Evolutionary conservation across 495 filamentous ascomycete species (phyloP).

Genomic region (Penicillium riverlandense): DNA sequence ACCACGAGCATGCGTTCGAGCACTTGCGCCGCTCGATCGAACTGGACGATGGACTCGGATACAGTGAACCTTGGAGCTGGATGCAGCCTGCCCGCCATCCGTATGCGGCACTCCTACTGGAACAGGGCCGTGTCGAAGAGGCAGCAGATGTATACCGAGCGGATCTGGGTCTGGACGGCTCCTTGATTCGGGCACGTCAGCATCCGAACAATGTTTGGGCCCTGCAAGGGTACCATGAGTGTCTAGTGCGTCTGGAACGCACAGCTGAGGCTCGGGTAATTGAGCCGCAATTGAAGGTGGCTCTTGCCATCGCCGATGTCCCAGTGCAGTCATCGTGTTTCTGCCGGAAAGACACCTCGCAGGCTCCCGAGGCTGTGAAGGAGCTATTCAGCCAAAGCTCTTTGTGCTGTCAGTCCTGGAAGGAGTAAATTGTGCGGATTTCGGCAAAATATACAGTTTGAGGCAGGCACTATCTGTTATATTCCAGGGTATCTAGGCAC

Average conservation of each 20-base stretch:
- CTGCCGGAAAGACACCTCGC: slow-evolving; percentile 38
- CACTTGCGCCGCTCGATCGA: slow-evolving; percentile 44
- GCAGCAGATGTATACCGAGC: slow-evolving; percentile 49
- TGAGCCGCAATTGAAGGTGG: slow-evolving; percentile 41
- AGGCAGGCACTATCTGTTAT: no score
- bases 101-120: slow-evolving; percentile 54
- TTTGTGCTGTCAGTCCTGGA: no score
- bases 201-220: slow-evolving; percentile 66
- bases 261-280: slow-evolving; percentile 43
- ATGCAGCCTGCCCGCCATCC: slow-evolving; percentile 64
- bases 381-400: no score
- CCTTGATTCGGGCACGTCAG: slow-evolving; percentile 48
- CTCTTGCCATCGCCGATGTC: slow-evolving; percentile 50
- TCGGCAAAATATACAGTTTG: no score
- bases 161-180: slow-evolving; percentile 52
- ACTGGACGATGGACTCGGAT: slow-evolving; percentile 49
- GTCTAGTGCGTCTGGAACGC: slow-evolving; percentile 45
- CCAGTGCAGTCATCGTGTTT: slow-evolving; percentile 52
- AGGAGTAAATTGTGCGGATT: no score
- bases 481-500: no score
- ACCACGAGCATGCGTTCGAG: slow-evolving; percentile 45
- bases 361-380: slow-evolving; percentile 6
- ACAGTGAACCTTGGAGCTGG: slow-evolving; percentile 65
- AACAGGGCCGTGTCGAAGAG: slow-evolving; percentile 51
- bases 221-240: slow-evolving; percentile 60